These are phyloP conservation scores for Fomes fomentarius DNA, from an alignment of 1,284 basidiomycete genomes.

Conservation along the genomic window DNA sequence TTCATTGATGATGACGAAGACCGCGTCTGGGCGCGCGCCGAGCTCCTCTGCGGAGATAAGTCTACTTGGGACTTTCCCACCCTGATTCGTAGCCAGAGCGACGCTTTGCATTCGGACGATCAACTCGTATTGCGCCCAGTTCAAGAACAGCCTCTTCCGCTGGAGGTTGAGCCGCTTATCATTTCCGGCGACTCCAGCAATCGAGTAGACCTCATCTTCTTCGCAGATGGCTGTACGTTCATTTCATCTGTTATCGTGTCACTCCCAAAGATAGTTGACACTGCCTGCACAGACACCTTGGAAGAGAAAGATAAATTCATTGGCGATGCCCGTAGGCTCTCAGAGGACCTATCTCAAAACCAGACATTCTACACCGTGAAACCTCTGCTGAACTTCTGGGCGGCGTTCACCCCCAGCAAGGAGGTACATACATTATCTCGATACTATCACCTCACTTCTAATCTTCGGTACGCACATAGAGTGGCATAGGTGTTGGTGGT, in stretches of 20 bases:
- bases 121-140: constrained; percentile 8
- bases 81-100: background rate
- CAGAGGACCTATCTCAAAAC: constrained; percentile 69
- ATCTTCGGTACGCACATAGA: constrained; percentile 45
- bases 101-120: background rate
- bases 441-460: background rate
- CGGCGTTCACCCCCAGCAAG: constrained; percentile 74
- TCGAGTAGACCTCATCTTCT: constrained; percentile 79
- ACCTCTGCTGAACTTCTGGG: constrained; percentile 84
- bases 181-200: constrained; percentile 66
- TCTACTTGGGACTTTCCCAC: constrained; percentile 21
- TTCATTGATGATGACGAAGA: constrained; percentile 20
- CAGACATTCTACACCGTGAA: constrained; percentile 80
- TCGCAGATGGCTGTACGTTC: constrained; percentile 80
- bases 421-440: constrained; percentile 46
- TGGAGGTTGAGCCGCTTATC: constrained; percentile 62
- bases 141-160: constrained; percentile 36
- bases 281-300: constrained; percentile 61
- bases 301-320: constrained; percentile 71
- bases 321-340: constrained; percentile 67
- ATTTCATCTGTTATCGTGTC: background rate
- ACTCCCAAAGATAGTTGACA: too few relatives aligned
- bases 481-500: constrained; percentile 75
- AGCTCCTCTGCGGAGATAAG: constrained; percentile 21
- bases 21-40: constrained; percentile 25